Conservation (phyloP, 1,139 yeast species). For the Candida sojae region DNA sequence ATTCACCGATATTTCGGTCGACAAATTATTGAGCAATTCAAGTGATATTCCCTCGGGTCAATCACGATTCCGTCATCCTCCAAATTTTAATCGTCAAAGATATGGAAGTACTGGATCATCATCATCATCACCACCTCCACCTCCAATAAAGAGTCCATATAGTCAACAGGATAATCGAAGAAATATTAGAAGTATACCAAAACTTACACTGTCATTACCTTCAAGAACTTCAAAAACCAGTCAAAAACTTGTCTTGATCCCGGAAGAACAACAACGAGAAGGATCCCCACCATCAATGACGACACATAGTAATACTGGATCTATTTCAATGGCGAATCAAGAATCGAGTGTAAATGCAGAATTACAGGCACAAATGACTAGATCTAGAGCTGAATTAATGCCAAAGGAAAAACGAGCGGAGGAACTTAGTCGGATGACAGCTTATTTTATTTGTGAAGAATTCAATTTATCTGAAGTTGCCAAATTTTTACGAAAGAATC, state of each 20-base stretch:
- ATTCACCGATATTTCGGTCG: slow-evolving; percentile 72
- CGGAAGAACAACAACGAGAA: slow-evolving; percentile 51
- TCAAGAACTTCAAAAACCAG: slow-evolving; percentile 85
- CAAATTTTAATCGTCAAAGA: slow-evolving; percentile 19
- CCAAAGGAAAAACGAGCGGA: slow-evolving; percentile 68
- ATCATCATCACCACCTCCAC: slow-evolving; percentile 6
- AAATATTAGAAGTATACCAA: slow-evolving; percentile 49
- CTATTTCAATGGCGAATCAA: not conserved
- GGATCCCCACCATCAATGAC: slow-evolving; percentile 18
- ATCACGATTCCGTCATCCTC: slow-evolving; percentile 50
- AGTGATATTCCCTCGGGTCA: slow-evolving; percentile 87
- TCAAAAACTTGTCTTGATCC: slow-evolving; percentile 83
- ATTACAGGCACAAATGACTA: slow-evolving; percentile 35
- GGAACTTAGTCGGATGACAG: slow-evolving; percentile 82
- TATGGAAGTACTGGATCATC: slow-evolving; percentile 6
- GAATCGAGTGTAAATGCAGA: slow-evolving; percentile 17
- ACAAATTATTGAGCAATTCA: slow-evolving; percentile 67
- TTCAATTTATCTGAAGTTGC: slow-evolving; percentile 67
- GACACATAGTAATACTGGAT: not conserved
- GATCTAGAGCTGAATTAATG: slow-evolving; percentile 71
- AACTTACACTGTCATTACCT: slow-evolving; percentile 69
- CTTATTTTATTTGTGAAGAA: slow-evolving; percentile 84
- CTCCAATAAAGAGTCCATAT: slow-evolving; percentile 8
- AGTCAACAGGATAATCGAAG: slow-evolving; percentile 16
- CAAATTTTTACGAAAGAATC: slow-evolving; percentile 64